A percentile compares a stretch with the other conserved stretches of the same genome.
These are phyloP conservation scores for Xylaria longipes DNA, from an alignment of 495 filamentous ascomycete species.

Conservation along the genomic window DNA sequence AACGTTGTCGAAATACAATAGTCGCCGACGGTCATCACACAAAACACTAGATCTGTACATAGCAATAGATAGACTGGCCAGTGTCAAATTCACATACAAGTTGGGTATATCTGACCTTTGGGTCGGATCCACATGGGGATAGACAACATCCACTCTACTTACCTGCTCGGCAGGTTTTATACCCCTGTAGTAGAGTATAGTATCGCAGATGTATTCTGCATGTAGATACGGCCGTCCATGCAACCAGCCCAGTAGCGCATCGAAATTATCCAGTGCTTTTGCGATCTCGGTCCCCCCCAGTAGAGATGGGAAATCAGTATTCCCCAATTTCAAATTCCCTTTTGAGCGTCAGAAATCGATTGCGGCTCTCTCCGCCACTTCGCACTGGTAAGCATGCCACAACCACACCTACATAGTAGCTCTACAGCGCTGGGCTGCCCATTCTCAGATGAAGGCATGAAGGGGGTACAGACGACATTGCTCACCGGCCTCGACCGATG, in stretches of 20 bases:
- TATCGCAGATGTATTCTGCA: slow-evolving; percentile 9
- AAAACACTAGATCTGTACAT: too few species aligned
- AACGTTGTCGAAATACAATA: too few species aligned
- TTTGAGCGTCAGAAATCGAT: slow-evolving; percentile 39
- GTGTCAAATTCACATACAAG: too few species aligned
- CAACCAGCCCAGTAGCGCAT: slow-evolving; percentile 21
- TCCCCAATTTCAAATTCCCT: slow-evolving; percentile 42
- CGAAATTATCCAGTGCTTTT: slow-evolving; percentile 16
- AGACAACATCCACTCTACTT: too few species aligned
- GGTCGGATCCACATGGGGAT: too few species aligned
- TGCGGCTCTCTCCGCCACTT: slow-evolving; percentile 42
- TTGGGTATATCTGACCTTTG: too few species aligned
- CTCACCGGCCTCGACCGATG: neutral
- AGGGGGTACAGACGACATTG: neutral
- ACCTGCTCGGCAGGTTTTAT: too few species aligned
- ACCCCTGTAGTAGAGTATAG: too few species aligned
- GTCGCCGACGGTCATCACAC: too few species aligned
- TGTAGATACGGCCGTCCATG: slow-evolving; percentile 4
- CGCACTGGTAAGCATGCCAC: slow-evolving; percentile 11
- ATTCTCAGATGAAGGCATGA: slow-evolving; percentile 23
- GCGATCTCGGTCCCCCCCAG: slow-evolving; percentile 16
- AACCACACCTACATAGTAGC: slow-evolving; percentile 36
- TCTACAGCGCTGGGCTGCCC: slow-evolving; percentile 34
- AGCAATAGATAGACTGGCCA: too few species aligned
- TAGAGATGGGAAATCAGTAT: slow-evolving; percentile 37